A percentile compares a stretch with the other conserved stretches of the same genome.
Conservation (phyloP, 768 basidiomycete genomes). For the Calocera cornea region DNA sequence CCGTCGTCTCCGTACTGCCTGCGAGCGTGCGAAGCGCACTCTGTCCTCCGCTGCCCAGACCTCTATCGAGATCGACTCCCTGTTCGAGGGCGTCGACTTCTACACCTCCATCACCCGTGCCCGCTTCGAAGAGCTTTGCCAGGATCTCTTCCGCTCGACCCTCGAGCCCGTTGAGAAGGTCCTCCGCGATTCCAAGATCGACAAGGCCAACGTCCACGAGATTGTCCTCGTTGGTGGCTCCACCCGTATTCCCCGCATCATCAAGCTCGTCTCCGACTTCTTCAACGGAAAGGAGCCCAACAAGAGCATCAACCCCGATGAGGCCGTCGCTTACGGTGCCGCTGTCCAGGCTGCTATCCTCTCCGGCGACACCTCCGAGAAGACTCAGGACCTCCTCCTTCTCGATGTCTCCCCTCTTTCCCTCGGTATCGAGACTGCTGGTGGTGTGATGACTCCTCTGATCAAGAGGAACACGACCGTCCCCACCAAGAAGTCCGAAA, state of each 20-base stretch:
- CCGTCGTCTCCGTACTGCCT: conserved; percentile 34
- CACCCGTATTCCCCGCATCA: conserved; percentile 41
- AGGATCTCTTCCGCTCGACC: conserved; percentile 33
- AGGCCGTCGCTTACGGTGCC: conserved; percentile 69
- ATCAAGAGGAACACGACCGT: conserved; percentile 99
- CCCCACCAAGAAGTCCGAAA: conserved; percentile 96
- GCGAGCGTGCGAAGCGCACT: conserved; percentile 40
- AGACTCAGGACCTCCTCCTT: conserved; percentile 89
- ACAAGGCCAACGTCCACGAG: conserved; percentile 37
- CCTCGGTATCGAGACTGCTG: conserved; percentile 88
- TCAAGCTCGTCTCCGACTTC: conserved; percentile 51
- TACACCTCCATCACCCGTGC: conserved; percentile 43
- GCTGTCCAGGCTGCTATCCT: conserved; percentile 98
- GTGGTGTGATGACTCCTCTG: conserved; percentile 97
- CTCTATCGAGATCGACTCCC: conserved; percentile 42
- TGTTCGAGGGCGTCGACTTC: conserved; percentile 43
- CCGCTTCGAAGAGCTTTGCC: conserved; percentile 35
- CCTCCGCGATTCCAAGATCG: conserved; percentile 39
- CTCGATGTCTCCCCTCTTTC: conserved; percentile 46
- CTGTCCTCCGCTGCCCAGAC: conserved; percentile 39
- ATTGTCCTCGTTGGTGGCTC: conserved; percentile 39
- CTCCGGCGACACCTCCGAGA: conserved; percentile 94
- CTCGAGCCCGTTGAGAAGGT: conserved; percentile 41
- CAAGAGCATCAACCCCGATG: conserved; percentile 56
- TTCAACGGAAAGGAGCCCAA: conserved; percentile 54